Base-by-base conservation (phyloP, 2,329 filamentous ascomycete genomes). In the Uncinocarpus reesii region DNA sequence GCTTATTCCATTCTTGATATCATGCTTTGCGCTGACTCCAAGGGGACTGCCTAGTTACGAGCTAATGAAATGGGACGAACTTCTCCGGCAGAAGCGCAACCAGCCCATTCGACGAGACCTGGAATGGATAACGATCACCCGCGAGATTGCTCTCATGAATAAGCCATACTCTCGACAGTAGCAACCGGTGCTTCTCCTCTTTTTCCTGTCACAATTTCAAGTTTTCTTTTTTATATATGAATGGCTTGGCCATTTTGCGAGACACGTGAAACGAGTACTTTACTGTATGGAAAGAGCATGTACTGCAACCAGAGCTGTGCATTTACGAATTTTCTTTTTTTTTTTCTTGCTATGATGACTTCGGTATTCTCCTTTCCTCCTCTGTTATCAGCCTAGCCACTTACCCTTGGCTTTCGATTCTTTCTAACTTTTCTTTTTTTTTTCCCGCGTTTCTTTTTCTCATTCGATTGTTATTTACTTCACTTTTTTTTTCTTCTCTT, bases 141-240 rank as follows among this genome's bases (percentile, higher is more conserved):
- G 88, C 56, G 90, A 96, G 67, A 89, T 98, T 56, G 89, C 92
- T 3, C 73, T 90, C 23, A 93, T 98, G 87, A 98, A 98, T 63
- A 82, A 85, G 58, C 92, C 92, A 13, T 96, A 96, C 67, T 83
- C 52, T 32, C 51, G 49, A 41, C 52, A 54, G 36, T 41, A 46
- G 41, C 42, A 28, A 23, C 24, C n/a, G 18, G 16, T 51, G 40
- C 35, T 31, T 35, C 34, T 47, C 21, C 35, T 26, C 43, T 47
- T 24, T 23, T 16, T 34, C 24, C 29, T 29, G 26, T 29, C n/a
- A n/a, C n/a, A n/a, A n/a, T n/a, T n/a, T n/a, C n/a, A n/a, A n/a
- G n/a, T n/a, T n/a, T n/a, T n/a, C n/a, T n/a, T n/a, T n/a, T n/a
- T n/a, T n/a, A n/a, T n/a, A n/a, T n/a, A n/a, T n/a, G n/a, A n/a